These are phyloP conservation scores for Lactarius tabidus DNA, from an alignment of 768 basidiomycete genomes.

Conservation along the genomic window DNA sequence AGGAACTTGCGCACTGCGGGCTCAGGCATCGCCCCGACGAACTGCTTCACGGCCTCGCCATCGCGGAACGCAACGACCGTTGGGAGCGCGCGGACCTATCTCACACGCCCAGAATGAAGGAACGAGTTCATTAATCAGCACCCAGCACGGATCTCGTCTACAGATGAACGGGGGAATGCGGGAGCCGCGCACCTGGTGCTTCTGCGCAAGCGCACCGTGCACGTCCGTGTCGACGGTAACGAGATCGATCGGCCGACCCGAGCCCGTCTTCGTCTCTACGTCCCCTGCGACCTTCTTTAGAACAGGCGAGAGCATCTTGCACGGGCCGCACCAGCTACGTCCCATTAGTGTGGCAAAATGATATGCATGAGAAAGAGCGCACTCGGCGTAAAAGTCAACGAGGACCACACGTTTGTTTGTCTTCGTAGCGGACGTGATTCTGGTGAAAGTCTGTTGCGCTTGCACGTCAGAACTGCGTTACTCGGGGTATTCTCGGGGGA, in stretches of 20 bases:
- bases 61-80: slow-evolving; percentile 75
- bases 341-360: not conserved
- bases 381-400: slow-evolving; percentile 83
- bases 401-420: slow-evolving; percentile 53
- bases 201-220: slow-evolving; percentile 46
- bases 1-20: slow-evolving; percentile 31
- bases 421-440: slow-evolving; percentile 31
- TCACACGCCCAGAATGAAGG: not conserved
- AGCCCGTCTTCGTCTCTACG: slow-evolving; percentile 42
- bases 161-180: not conserved
- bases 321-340: slow-evolving; percentile 74
- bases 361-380: slow-evolving; percentile 26
- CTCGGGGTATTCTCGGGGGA: slow-evolving; percentile 4
- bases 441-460: slow-evolving; percentile 34
- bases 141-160: not conserved
- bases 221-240: slow-evolving; percentile 66
- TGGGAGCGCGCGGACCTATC: slow-evolving; percentile 68
- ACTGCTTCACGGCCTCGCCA: slow-evolving; percentile 54
- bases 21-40: slow-evolving; percentile 44
- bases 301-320: slow-evolving; percentile 66
- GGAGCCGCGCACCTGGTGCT: slow-evolving; percentile 44
- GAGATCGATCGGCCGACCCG: slow-evolving; percentile 60
- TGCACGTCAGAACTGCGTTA: not conserved
- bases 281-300: slow-evolving; percentile 56
- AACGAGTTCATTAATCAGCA: not conserved